Conservation (phyloP, 768 basidiomycete genomes). For the Trametopsis cervina region DNA sequence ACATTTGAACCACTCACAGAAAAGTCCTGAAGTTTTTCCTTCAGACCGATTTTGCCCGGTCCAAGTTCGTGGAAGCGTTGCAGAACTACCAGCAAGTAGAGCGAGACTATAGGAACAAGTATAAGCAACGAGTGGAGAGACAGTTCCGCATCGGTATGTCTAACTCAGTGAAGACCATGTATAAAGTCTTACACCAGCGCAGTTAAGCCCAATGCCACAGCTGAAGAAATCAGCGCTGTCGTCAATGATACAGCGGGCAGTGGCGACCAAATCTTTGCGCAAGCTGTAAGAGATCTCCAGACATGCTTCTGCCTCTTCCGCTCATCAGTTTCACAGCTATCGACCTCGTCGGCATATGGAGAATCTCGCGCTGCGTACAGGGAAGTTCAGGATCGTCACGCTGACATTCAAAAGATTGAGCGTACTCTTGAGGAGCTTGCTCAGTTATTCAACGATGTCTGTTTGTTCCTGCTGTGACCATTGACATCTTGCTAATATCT, state of each 20-base stretch:
- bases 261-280: slow-evolving; percentile 75
- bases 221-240: slow-evolving; percentile 82
- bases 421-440: slow-evolving; percentile 83
- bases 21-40: background rate
- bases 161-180: background rate
- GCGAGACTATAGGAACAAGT: slow-evolving; percentile 68
- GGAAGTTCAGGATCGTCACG: slow-evolving; percentile 86
- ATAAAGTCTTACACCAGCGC: background rate
- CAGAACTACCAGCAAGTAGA: slow-evolving; percentile 83
- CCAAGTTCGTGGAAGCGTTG: slow-evolving; percentile 73
- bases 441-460: slow-evolving; percentile 79
- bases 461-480: slow-evolving; percentile 14
- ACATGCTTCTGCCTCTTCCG: background rate
- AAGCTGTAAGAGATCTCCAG: slow-evolving; percentile 58
- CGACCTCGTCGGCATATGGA: slow-evolving; percentile 67
- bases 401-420: slow-evolving; percentile 81
- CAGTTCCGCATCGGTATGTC: slow-evolving; percentile 79
- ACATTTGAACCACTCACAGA: slow-evolving; percentile 11
- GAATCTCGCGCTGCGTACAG: slow-evolving; percentile 76
- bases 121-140: slow-evolving; percentile 76
- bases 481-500: slow-evolving; percentile 1
- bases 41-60: slow-evolving; percentile 18
- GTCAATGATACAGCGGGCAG: slow-evolving; percentile 75
- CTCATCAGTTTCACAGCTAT: slow-evolving; percentile 36
- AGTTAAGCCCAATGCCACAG: slow-evolving; percentile 92